These are phyloP conservation scores for Ceratocystis ficicola DNA, from an alignment of 2,329 filamentous ascomycete species.

Conservation along the genomic window DNA sequence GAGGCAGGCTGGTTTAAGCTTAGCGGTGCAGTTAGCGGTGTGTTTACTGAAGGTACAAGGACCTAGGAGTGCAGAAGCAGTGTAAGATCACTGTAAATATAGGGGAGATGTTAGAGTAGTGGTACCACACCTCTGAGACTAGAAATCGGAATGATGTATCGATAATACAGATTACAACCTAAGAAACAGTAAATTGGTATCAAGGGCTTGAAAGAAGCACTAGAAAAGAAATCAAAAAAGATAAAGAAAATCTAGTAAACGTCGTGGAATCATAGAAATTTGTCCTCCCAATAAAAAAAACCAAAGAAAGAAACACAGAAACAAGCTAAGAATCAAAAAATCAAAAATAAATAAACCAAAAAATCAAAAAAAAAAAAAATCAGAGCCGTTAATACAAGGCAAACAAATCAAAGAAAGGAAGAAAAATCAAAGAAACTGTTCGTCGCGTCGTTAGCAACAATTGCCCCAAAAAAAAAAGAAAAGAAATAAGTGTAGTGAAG, in stretches of 20 bases:
- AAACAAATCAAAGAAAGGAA: neutral
- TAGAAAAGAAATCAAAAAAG: neutral
- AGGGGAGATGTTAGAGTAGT: too few relatives aligned
- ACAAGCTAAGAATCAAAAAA: neutral
- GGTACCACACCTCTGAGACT: too few relatives aligned
- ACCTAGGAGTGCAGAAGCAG: too few relatives aligned
- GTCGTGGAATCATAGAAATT: constrained; percentile 4
- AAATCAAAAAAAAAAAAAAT: neutral
- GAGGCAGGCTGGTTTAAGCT: too few relatives aligned
- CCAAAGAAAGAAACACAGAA: neutral
- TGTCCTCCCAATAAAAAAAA: neutral
- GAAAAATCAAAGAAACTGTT: neutral
- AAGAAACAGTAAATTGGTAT: neutral
- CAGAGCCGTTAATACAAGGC: neutral
- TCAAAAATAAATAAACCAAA: neutral
- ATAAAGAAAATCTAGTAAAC: constrained; percentile 8
- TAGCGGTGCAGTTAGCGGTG: too few relatives aligned
- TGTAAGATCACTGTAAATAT: too few relatives aligned
- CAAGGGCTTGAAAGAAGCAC: neutral
- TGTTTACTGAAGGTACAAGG: too few relatives aligned
- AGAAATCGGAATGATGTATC: too few relatives aligned
- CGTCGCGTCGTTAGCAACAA: too few relatives aligned
- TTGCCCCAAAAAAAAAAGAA: neutral
- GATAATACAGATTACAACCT: neutral
- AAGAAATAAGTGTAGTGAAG: neutral